Evolutionary conservation across 2,329 filamentous ascomycete species (phyloP), one percentile per base, ranked within the genome.

Genomic region (Byssoonygena ceratinophila): DNA sequence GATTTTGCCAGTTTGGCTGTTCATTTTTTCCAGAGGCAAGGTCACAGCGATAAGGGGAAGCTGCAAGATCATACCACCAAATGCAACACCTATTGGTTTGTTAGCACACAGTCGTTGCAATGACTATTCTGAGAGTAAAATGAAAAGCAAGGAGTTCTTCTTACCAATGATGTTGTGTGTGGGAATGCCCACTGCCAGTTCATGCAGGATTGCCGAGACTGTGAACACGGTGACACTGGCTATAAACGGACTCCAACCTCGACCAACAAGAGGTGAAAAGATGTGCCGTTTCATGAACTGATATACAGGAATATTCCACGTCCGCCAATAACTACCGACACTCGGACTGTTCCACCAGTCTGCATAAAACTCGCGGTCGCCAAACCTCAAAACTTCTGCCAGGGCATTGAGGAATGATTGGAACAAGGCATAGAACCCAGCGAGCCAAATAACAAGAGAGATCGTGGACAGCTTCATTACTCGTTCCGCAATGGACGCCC

Each of bases 311-410:
- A 94, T 94, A 72, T 98, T 98, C 92, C 92, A 98, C 0, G 84
- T 86, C 20, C 90, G 82, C 91, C 91, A 96, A 73, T 98, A 98
- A 3, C 78, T 79, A 31, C 90, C 87, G 5, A 97, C 75, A 59
- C 83, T 89, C 51, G 83, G 82, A 58, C 83, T 87, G 65, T 98
- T 98, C 92, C 92, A 98, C 92, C 92, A 98, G 64, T 95, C 89
- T 34, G 87, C 84, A 68, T 98, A 98, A 68, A 98, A 98, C 49
- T 90, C 85, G 27, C 92, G 81, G 66, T 98, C 92, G 16, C 85
- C 92, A 63, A 98, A 98, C 40, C 80, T 78, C 74, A 88, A 85
- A 11, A 97, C 74, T 68, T 98, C 92, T 2, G 91, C 91, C 18
- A 97, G 74, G 0, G 88, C 88, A 63, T 98, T 98, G 46, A 98